Evolutionary conservation across 805 yeast species (phyloP), one percentile per base, ranked within the genome.

Genomic region (Hemisphaericaspora nanyangensis): DNA sequence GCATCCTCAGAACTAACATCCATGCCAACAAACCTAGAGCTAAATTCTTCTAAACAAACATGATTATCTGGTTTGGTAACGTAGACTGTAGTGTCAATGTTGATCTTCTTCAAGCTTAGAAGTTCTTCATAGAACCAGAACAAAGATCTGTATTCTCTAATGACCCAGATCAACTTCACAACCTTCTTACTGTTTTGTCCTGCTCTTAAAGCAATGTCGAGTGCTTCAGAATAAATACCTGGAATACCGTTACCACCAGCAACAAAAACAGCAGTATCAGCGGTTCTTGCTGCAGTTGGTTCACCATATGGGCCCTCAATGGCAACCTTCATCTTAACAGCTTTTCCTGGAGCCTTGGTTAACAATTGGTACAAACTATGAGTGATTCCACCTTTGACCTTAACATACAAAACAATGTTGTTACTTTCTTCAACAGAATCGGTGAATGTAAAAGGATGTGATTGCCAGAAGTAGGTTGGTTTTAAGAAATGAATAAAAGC

Each of bases 191-290:
- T 45, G 34, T 59, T 51, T 19, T 45, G 30, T 7, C 36, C 40
- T 2, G 58, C 47, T 18, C 50, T 54, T 12, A 28, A 32, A 13
- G 58, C 58, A 38, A 61, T 43, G 40, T 61, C 56, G 29, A 49
- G 38, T 31, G 68, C 70, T 47, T 70, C 72, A 15, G 69, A 65
- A 34, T 61, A 58, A 17, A 71, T 60, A 17, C 80, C 85, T 1
- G 91, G 80, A 37, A 85, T 66, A 38, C 93, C 93, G 38, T 79
- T 79, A 22, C 93, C 91, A 34, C 88, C 90, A 6, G 90, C 83
- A 17, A 84, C 45, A 31, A 81, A 69, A 6, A 82, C 67, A 5
- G 80, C 73, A 40, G 74, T 71, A 35, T 77, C 74, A 48, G 72
- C 82, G 31, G 65, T 60, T 18, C 64, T 60, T 12, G 77, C 60